Evolutionary conservation across 2,329 filamentous ascomycete genomes (phyloP).

Genomic region (Chlorencoelia australis): DNA sequence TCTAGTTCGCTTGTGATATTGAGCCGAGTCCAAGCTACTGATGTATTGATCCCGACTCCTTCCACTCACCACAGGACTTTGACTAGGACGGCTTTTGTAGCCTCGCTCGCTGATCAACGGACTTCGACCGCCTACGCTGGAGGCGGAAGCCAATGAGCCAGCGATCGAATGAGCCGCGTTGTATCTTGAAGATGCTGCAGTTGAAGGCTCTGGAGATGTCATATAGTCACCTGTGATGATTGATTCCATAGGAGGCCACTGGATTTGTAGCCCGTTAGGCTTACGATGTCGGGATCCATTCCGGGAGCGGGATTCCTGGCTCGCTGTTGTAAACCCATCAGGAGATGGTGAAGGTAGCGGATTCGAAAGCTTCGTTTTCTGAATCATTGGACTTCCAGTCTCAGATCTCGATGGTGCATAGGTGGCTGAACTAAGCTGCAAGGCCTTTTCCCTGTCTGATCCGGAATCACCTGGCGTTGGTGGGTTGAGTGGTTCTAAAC

Average conservation of each 20-base stretch:
- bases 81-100: slow-evolving; percentile 31
- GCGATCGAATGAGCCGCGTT: slow-evolving; percentile 33
- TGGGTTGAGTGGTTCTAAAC: slow-evolving; percentile 30
- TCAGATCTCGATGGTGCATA: slow-evolving; percentile 37
- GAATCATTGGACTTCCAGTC: slow-evolving; percentile 58
- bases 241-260: slow-evolving; percentile 42
- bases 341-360: slow-evolving; percentile 59
- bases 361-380: slow-evolving; percentile 36
- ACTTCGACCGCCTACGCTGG: slow-evolving; percentile 36
- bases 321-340: slow-evolving; percentile 51
- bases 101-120: slow-evolving; percentile 34
- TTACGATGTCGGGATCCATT: slow-evolving; percentile 72
- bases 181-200: slow-evolving; percentile 41
- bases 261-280: slow-evolving; percentile 61
- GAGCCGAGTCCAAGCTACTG: slow-evolving; percentile 71
- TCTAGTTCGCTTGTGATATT: slow-evolving; percentile 44
- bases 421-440: slow-evolving; percentile 30
- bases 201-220: slow-evolving; percentile 47
- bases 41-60: slow-evolving; percentile 76
- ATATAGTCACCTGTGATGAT: slow-evolving; percentile 40
- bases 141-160: slow-evolving; percentile 45
- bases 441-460: slow-evolving; percentile 35
- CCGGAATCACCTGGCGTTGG: slow-evolving; percentile 36
- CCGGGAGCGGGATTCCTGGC: slow-evolving; percentile 49
- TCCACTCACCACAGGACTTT: slow-evolving; percentile 48